Percentiles rank a stretch among this genome's conserved stretches.
Evolutionary conservation across 75 land plant genomes (phyloP).

Genomic region (Azolla pinnata): DNA sequence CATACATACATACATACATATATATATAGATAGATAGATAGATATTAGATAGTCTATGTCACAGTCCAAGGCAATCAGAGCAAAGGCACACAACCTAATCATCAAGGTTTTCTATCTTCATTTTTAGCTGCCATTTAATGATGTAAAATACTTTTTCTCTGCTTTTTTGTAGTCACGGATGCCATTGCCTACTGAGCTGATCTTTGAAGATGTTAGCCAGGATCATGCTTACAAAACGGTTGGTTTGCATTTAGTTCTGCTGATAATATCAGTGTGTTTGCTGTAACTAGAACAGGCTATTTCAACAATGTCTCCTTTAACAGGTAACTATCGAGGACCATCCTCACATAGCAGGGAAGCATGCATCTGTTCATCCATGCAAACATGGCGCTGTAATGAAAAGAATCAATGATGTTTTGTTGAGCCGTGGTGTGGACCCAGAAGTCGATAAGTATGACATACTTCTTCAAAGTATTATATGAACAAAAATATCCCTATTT

Average conservation of each 20-base stretch:
- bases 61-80: no score
- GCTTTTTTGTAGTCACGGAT: conserved; percentile 69
- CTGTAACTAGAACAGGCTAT: no score
- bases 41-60: no score
- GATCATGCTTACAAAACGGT: conserved; percentile 98
- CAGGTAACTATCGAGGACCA: conserved; percentile 99
- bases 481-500: neutral
- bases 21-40: no score
- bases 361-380: conserved; percentile 98
- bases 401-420: conserved; percentile 83
- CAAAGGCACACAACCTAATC: no score
- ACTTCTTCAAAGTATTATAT: neutral
- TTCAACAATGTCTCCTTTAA: no score
- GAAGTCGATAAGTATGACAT: conserved; percentile 90
- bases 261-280: no score
- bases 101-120: no score
- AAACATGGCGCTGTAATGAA: conserved; percentile 99
- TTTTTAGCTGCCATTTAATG: no score
- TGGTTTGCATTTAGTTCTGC: no score
- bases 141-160: no score
- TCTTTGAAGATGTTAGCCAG: conserved; percentile 98
- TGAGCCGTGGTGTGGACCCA: conserved; percentile 87
- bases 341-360: conserved; percentile 93
- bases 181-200: conserved; percentile 84
- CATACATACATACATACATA: no score